A percentile compares a stretch with the other conserved stretches of the same genome.
phyloP scores from a whole-genome alignment of 305 asterid genomes.

The Andrographis paniculata region DNA sequence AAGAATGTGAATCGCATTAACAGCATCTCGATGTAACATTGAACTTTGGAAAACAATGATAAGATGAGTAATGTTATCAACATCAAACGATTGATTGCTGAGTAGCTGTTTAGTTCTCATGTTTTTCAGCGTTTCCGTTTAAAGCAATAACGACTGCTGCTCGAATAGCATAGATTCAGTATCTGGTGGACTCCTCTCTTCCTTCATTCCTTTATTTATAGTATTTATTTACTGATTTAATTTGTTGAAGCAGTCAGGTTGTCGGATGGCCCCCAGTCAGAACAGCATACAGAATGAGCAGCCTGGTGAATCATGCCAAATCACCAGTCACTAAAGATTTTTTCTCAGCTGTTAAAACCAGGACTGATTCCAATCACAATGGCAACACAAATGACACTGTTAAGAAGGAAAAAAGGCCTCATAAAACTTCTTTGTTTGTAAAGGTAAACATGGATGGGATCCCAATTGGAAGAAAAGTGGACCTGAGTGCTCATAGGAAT shows the following conservation, averaged over 20 bases:
- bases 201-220: not conserved
- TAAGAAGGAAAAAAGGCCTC: slow-evolving; percentile 25
- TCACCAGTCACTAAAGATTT: slow-evolving; percentile 45
- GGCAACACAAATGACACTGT: slow-evolving; percentile 21
- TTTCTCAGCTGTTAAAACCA: slow-evolving; percentile 24
- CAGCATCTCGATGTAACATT: no score
- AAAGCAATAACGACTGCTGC: no score
- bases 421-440: slow-evolving; percentile 47
- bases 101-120: no score
- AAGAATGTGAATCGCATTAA: no score
- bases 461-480: slow-evolving; percentile 76
- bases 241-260: slow-evolving; percentile 59
- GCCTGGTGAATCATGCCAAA: slow-evolving; percentile 52
- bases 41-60: no score
- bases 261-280: slow-evolving; percentile 95
- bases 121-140: no score
- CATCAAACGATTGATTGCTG: no score
- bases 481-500: slow-evolving; percentile 61
- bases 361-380: slow-evolving; percentile 18
- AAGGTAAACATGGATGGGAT: slow-evolving; percentile 88
- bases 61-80: no score
- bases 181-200: no score
- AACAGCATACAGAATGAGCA: slow-evolving; percentile 60
- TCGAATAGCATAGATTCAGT: no score
- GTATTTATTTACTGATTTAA: not conserved